Conservation (phyloP, 305 asterid species). For the Fraxinus sp. region DNA sequence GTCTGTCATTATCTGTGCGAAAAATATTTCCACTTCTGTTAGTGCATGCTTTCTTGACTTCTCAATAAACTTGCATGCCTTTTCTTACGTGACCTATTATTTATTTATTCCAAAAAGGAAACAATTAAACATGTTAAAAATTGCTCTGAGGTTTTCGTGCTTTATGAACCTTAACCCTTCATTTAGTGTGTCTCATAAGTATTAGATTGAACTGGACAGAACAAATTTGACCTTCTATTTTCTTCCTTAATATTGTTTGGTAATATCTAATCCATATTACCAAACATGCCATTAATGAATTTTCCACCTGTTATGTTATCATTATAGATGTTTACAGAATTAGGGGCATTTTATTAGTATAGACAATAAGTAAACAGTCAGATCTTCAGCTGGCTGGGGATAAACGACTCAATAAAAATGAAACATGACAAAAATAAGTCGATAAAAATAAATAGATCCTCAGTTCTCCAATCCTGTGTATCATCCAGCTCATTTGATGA, state of each 20-base stretch:
- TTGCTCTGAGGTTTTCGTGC: background rate
- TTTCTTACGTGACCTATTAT: background rate
- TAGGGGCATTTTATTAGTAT: background rate
- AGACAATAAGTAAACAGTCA: background rate
- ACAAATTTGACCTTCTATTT: background rate
- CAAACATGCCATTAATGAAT: background rate
- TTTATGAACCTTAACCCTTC: background rate
- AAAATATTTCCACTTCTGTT: background rate
- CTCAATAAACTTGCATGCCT: background rate
- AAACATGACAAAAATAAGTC: background rate
- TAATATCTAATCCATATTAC: background rate
- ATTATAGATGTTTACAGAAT: background rate
- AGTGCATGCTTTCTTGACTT: background rate
- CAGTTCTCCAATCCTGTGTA: background rate
- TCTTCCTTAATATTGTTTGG: background rate
- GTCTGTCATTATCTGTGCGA: background rate
- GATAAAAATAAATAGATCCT: background rate
- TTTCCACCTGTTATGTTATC: background rate
- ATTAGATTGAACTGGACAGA: background rate
- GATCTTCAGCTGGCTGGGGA: background rate
- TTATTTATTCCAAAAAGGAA: background rate
- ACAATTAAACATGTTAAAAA: background rate
- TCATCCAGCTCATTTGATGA: background rate
- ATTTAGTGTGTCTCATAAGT: background rate
- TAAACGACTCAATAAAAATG: background rate